Base-by-base conservation (phyloP, 1,284 basidiomycete genomes). In the Pyrrhoderma noxium region DNA sequence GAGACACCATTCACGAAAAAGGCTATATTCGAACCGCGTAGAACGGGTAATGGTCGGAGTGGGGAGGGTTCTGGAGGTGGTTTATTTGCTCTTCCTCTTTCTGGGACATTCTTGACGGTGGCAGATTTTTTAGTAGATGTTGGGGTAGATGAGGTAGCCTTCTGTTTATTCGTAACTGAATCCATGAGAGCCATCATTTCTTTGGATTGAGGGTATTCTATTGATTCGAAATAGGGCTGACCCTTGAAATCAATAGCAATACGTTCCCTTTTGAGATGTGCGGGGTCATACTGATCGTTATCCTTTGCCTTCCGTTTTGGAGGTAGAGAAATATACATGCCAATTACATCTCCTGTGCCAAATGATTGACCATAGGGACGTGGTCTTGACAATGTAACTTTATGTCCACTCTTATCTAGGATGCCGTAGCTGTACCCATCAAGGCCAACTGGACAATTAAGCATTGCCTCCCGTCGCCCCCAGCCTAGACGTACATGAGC, bases 391-490 rank as follows among this genome's bases (percentile, higher is more conserved):
- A 94, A 69, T 3, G 89, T 87, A 22, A 96, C 83, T 66, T 90
- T 93, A 53, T 97, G 90, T 8, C 96, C 95, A 0, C 82, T 85
- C 59, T 85, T 91, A 73, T 99, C 96, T 47, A 94, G 80, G 57
- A 88, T 75, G 2, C 85, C 93, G 64, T 99, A 99, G 59, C 85
- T 88, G 67, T 99, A 97, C 0, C 86, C 95, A 62, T 99, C 95
- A 14, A 93, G 72, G 0, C 96, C 96, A 7, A 85, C 92, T 0
- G 96, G 96, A 0, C 85, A 93, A 61, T 97, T 96, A 45, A 99
- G 72, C 11, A 85, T 82, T 3, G 93, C 89, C 66, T 99, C 96
- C 51, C 96, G 76, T 34, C 96, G 74, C 1, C 80, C 94, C 82
- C 92, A 95, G 0, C 96, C 96, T 0, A 99, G 67, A 13, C 96